Base-by-base conservation (phyloP, 2,329 filamentous ascomycete genomes). In the Cadophora sp. region DNA sequence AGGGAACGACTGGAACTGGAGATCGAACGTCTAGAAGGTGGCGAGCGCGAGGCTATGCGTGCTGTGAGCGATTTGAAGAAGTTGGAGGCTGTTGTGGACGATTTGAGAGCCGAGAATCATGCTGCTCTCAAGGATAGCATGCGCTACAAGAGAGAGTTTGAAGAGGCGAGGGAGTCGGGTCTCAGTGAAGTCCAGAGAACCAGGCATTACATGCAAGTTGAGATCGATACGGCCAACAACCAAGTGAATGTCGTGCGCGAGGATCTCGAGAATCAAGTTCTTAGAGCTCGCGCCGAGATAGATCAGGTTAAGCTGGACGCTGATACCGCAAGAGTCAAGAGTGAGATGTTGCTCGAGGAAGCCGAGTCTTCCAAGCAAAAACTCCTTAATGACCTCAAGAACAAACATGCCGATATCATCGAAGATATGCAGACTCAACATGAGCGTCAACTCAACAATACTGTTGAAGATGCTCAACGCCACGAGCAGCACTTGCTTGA, bases 291-390 rank as follows among this genome's bases (percentile, higher is more conserved):
- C 64, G 82, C 86, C 24, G 92, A 97, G 77, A 82, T 97, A 53
- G 93, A 97, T 71, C 89, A 90, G 73, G 86, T 91, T 66, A 91
- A 87, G 76, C 84, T 96, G 76, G 93, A 97, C 71, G 87, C 90
- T 11, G 93, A 97, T 75, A 94, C 92, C 3, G 86, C 89, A 66
- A 94, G 91, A 77, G 93, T 91, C 24, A 91, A 91, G 74, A 90
- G 92, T 73, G 93, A 97, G 76, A 91, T 96, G 83, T 85, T 96
- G 64, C 84, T 97, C 12, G 92, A 97, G 78, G 93, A 96, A 73
- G 91, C 91, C 26, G 87, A 92, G 68, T 87, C 88, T 69, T 88
- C 87, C 19, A 92, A 91, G 80, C 84, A 87, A 64, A 82, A 85
- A 0, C 81, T 84, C 29, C 76, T 89, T 31, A 81, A 83, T 24